These are phyloP conservation scores for Pyrus pyrifolia DNA, from an alignment of 306 rosid species.

Conservation along the genomic window DNA sequence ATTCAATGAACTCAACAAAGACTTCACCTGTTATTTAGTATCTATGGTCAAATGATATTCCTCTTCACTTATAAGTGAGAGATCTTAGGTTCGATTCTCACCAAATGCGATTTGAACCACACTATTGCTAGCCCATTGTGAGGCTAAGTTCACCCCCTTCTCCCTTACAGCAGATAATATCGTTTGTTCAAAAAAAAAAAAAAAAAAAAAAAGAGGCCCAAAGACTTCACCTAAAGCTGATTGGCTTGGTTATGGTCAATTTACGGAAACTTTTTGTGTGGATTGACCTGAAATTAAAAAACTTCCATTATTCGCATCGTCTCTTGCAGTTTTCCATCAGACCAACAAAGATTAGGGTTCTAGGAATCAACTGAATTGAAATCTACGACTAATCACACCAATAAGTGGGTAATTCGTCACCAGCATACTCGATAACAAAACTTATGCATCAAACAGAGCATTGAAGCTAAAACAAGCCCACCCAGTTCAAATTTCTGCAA, in stretches of 20 bases:
- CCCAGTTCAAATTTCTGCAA: background rate
- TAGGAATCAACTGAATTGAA: background rate
- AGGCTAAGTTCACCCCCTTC: too few species aligned
- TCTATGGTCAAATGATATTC: too few species aligned
- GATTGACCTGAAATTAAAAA: background rate
- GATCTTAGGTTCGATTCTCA: too few species aligned
- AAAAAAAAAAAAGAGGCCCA: too few species aligned
- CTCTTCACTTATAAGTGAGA: too few species aligned
- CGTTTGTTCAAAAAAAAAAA: too few species aligned
- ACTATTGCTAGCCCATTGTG: too few species aligned
- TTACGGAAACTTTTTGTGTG: background rate
- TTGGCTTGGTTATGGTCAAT: background rate
- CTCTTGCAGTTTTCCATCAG: background rate
- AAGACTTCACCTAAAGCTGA: background rate
- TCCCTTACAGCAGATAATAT: too few species aligned
- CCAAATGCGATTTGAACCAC: too few species aligned
- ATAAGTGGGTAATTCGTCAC: background rate
- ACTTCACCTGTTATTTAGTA: background rate
- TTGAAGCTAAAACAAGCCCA: background rate
- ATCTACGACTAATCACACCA: background rate
- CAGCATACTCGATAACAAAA: background rate
- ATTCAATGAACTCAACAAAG: background rate
- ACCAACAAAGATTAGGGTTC: background rate
- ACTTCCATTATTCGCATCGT: background rate
- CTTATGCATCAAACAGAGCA: background rate